Conservation (phyloP, 2,329 filamentous ascomycete species). For the Emericellopsis atlantica region DNA sequence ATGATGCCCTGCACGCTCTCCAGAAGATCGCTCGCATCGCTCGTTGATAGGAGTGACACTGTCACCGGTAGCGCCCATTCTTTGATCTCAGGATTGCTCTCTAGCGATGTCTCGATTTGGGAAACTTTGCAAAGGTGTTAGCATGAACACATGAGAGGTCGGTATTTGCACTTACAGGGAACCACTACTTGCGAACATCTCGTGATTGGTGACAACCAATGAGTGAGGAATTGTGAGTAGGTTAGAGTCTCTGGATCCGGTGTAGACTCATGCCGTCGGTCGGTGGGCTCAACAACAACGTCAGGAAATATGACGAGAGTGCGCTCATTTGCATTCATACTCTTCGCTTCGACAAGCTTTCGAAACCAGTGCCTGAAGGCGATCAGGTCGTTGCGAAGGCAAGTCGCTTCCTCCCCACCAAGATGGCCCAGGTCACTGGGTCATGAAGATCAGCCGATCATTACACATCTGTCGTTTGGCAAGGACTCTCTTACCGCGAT, state of each 20-base stretch:
- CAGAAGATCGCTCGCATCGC: too few species aligned
- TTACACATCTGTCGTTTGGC: too few species aligned
- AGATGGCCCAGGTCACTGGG: too few species aligned
- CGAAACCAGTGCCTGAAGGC: slow-evolving; percentile 19
- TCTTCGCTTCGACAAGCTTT: slow-evolving; percentile 10
- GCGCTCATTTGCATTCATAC: slow-evolving; percentile 3
- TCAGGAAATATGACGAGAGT: slow-evolving; percentile 16
- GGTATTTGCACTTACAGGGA: slow-evolving; percentile 16
- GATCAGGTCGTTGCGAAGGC: slow-evolving; percentile 9
- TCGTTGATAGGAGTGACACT: too few species aligned
- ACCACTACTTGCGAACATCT: slow-evolving; percentile 16
- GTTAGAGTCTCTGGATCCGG: background rate
- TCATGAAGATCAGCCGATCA: too few species aligned
- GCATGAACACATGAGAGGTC: too few species aligned
- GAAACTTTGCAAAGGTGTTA: too few species aligned
- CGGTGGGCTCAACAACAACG: slow-evolving; percentile 3
- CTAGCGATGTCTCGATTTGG: too few species aligned
- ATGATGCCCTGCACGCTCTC: too few species aligned
- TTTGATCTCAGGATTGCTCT: too few species aligned
- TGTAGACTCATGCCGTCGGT: background rate
- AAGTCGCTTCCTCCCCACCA: background rate
- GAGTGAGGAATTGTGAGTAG: background rate
- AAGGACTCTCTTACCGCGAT: too few species aligned
- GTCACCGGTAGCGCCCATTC: too few species aligned
- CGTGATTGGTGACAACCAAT: slow-evolving; percentile 13